Evolutionary conservation across 345 rosid genomes (phyloP).

Genomic region (Hibiscus trionum): DNA sequence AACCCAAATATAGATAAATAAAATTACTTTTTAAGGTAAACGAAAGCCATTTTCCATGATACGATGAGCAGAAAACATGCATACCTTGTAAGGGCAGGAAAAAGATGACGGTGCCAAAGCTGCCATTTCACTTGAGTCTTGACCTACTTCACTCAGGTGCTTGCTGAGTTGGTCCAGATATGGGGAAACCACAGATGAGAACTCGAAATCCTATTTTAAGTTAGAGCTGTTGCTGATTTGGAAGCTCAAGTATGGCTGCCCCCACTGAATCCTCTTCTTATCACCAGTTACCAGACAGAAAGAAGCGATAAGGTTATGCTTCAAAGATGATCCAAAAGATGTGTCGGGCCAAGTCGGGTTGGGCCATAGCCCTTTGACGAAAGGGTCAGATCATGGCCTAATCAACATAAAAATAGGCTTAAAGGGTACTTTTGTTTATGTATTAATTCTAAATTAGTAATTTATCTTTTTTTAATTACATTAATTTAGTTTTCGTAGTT

Average conservation of each 20-base stretch:
- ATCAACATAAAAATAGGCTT: too few species aligned
- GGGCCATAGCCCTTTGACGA: not conserved
- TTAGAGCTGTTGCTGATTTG: not conserved
- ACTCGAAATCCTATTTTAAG: too few species aligned
- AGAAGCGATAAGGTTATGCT: constrained; percentile 9
- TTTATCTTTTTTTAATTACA: too few species aligned
- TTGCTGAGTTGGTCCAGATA: not conserved
- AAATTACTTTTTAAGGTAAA: not conserved
- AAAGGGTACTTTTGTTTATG: too few species aligned
- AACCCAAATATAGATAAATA: not conserved
- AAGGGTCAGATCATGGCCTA: too few species aligned
- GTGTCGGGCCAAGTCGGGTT: not conserved
- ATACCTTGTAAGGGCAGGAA: constrained; percentile 23
- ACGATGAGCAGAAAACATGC: not conserved
- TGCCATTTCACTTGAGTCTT: constrained; percentile 13
- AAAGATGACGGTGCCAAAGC: constrained; percentile 10
- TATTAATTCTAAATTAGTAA: too few species aligned
- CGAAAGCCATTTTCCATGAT: not conserved
- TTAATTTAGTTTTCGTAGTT: too few species aligned
- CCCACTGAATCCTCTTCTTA: not conserved
- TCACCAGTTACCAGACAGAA: not conserved
- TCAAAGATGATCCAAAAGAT: not conserved
- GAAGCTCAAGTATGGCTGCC: not conserved
- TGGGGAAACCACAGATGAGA: not conserved
- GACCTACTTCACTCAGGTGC: not conserved